Base-by-base conservation (phyloP, 169 alveolate species). In the Plasmodium berghei region DNA sequence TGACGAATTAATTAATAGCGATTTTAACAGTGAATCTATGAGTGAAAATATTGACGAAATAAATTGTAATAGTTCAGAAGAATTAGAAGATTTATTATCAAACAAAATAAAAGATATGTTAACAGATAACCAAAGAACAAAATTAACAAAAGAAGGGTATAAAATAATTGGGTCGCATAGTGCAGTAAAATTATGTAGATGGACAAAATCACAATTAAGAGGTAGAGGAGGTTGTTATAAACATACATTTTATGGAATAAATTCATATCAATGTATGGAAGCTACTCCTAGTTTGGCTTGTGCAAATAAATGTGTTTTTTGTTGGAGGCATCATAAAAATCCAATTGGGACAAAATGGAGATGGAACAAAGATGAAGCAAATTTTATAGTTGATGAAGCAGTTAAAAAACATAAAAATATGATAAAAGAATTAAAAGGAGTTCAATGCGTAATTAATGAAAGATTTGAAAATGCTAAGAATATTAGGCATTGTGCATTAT, bases 241-340 rank as follows among this genome's bases (percentile, higher is more conserved):
- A 89, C 97, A 96, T 75, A 93, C 98, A 24, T 96, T 96, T 89
- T 96, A 96, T 64, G 98, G 98, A n/a, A 96, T 96, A 16, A 92
- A 74, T 49, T 95, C 98, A 0, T 93, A 93, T 66, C 97, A 93
- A 72, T 96, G 98, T 77, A 96, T 96, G 98, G 98, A 96, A 87
- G 94, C 96, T 26, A 96, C 98, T 1, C 96, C 98, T 34, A 95
- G 97, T 61, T 90, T 96, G 48, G 98, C 98, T 1, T 96, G 98
- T 90, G 98, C 98, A 34, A 96, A 96, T 95, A 95, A 96, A 71
- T 96, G 98, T 67, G 97, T 96, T 14, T 96, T 96, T 91, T 96
- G 98, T 93, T 96, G 98, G 98, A 86, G 98, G 48, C 98, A 96
- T 77, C 98, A 96, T 93, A 95, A 95, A 45, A 96, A 96, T 71